Percentiles rank a stretch among this genome's conserved stretches.
Conservation (phyloP, 179 eudicot species). For the Beta macrorhiza region DNA sequence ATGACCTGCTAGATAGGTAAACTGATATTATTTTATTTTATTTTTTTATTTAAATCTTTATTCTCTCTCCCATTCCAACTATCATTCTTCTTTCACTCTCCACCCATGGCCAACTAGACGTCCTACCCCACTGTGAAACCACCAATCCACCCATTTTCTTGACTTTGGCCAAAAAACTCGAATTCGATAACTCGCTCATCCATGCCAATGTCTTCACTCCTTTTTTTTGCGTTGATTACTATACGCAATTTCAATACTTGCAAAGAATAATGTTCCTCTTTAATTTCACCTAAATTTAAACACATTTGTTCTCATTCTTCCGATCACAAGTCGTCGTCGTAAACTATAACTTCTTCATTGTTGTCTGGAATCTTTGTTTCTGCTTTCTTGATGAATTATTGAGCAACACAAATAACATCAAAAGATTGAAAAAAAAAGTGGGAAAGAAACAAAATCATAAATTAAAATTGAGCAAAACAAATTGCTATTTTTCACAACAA, state of each 20-base stretch:
- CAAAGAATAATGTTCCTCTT: constrained; percentile 24
- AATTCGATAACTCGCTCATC: not conserved
- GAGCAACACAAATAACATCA: constrained; percentile 10
- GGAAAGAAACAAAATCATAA: too few relatives aligned
- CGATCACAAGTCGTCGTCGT: constrained; percentile 35
- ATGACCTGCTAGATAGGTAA: too few relatives aligned
- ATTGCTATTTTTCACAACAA: too few relatives aligned
- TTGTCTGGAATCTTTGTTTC: constrained; percentile 50
- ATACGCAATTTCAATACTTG: constrained; percentile 4
- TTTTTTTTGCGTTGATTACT: not conserved
- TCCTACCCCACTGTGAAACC: too few relatives aligned
- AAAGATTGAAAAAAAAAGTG: too few relatives aligned
- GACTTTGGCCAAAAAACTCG: not conserved
- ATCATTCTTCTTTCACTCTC: too few relatives aligned
- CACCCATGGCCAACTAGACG: too few relatives aligned
- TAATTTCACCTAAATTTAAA: constrained; percentile 40
- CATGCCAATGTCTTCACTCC: not conserved
- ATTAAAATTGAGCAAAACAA: too few relatives aligned
- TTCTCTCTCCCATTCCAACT: too few relatives aligned
- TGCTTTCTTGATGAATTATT: constrained; percentile 43
- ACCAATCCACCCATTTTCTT: not conserved
- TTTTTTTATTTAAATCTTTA: too few relatives aligned
- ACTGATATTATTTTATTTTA: too few relatives aligned
- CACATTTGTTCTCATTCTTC: constrained; percentile 35
- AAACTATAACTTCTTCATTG: constrained; percentile 42